phyloP scores from a whole-genome alignment of 805 yeast species.

The Helenozyma rhizophorensis region DNA sequence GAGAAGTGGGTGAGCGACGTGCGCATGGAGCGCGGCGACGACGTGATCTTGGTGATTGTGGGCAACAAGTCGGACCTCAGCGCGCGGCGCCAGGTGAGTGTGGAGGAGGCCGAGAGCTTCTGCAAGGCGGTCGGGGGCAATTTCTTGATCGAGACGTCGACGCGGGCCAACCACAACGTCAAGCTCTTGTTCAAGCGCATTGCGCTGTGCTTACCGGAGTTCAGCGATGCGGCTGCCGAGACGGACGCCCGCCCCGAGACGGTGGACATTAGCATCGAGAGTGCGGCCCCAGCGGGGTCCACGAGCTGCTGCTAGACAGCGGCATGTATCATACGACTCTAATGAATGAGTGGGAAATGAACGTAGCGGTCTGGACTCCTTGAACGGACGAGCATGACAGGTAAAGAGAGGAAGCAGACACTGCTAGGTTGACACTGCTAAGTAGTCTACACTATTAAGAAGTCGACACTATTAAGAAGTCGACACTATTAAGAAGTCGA shows the following conservation, averaged over 20 bases:
- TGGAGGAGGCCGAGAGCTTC: conserved; percentile 79
- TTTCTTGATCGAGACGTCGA: conserved; percentile 86
- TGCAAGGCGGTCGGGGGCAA: conserved; percentile 70
- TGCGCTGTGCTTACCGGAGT: conserved; percentile 87
- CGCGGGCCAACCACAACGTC: conserved; percentile 92
- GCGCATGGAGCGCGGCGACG: conserved; percentile 84
- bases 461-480: too few species aligned
- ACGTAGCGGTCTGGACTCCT: too few species aligned
- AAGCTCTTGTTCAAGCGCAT: conserved; percentile 84
- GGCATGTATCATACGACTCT: neutral
- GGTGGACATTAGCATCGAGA: conserved; percentile 35
- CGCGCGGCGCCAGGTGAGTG: conserved; percentile 68
- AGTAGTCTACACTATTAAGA: too few species aligned
- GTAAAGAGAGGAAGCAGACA: too few species aligned
- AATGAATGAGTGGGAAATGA: too few species aligned
- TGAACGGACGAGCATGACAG: too few species aligned
- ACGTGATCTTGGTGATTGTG: conserved; percentile 84
- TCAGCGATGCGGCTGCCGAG: conserved; percentile 25
- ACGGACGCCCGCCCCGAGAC: conserved; percentile 28
- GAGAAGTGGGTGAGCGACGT: conserved; percentile 95
- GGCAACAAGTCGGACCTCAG: conserved; percentile 91
- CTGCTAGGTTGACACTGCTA: too few species aligned
- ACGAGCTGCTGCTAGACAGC: conserved; percentile 8
- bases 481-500: too few species aligned
- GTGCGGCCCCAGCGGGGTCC: conserved; percentile 8